A percentile compares a stretch with the other conserved stretches of the same genome.
Evolutionary conservation across 75 land plant species (phyloP).

Genomic region (Selaginella moellendorffii): DNA sequence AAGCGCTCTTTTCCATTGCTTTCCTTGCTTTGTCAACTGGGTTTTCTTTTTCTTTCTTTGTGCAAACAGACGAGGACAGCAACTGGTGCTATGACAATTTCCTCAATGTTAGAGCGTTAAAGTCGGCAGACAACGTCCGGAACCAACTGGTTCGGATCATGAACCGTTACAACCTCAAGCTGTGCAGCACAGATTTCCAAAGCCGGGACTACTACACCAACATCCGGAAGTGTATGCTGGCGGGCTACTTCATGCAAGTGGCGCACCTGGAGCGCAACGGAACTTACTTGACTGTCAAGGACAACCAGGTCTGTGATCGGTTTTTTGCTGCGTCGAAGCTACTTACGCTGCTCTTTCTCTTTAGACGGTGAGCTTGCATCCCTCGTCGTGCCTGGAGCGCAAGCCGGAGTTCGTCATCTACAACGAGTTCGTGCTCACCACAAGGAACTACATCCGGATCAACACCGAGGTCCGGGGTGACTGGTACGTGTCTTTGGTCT

Average conservation of each 20-base stretch:
- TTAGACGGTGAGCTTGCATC: constrained; percentile 88
- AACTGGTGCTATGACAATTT: constrained; percentile 97
- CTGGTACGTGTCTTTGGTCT: constrained; percentile 40
- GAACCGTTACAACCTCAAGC: constrained; percentile 68
- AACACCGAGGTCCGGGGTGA: constrained; percentile 88
- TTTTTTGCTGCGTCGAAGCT: too few species aligned
- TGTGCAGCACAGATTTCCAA: constrained; percentile 92
- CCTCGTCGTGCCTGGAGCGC: constrained; percentile 82
- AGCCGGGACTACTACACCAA: constrained; percentile 83
- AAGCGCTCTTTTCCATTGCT: constrained; percentile 16
- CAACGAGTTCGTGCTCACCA: constrained; percentile 89
- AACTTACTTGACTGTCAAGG: constrained; percentile 91
- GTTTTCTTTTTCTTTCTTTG: constrained; percentile 9
- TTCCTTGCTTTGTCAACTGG: neutral
- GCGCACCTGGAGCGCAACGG: constrained; percentile 94
- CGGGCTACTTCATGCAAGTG: constrained; percentile 96
- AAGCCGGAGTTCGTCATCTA: constrained; percentile 98
- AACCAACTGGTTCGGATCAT: constrained; percentile 87
- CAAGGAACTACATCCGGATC: constrained; percentile 80
- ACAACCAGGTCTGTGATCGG: constrained; percentile 60
- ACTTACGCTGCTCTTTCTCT: neutral
- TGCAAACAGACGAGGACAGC: constrained; percentile 78
- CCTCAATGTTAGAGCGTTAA: constrained; percentile 67
- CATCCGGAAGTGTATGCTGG: constrained; percentile 86
- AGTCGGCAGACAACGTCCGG: constrained; percentile 89